Percentiles rank a stretch among this genome's conserved stretches.
phyloP scores from a whole-genome alignment of 306 rosid genomes.

The Mucuna pruriens region DNA sequence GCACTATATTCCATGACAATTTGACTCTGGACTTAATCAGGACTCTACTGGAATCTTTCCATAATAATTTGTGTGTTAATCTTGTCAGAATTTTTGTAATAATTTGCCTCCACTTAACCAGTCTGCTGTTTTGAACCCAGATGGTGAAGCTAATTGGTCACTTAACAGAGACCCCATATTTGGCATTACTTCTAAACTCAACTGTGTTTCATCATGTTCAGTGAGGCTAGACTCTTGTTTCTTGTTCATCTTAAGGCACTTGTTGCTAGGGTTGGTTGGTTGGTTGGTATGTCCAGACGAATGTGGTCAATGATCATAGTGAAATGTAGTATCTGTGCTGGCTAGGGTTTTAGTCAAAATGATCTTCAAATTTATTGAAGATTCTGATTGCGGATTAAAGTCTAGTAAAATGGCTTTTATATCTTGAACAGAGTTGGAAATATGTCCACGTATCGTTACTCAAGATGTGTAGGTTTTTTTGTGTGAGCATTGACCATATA shows the following conservation, averaged over 20 bases:
- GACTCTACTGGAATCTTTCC: conserved; percentile 34
- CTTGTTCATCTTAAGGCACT: conserved; percentile 12
- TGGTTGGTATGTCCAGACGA: not conserved
- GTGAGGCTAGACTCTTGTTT: conserved; percentile 29
- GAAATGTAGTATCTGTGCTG: conserved; percentile 34
- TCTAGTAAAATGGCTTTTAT: not conserved
- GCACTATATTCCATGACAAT: conserved; percentile 32
- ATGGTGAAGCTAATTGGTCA: conserved; percentile 30
- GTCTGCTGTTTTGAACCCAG: conserved; percentile 44
- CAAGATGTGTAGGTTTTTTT: not conserved
- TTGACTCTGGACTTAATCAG: conserved; percentile 59
- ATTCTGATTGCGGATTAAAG: not conserved
- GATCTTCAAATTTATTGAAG: conserved; percentile 6
- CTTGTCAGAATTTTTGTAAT: conserved; percentile 36
- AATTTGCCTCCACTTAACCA: conserved; percentile 40
- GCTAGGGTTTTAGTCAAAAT: conserved; percentile 18
- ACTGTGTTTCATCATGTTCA: conserved; percentile 19
- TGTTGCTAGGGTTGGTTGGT: conserved; percentile 30
- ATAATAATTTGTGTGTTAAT: conserved; percentile 43
- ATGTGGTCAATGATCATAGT: conserved; percentile 26
- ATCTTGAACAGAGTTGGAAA: conserved; percentile 7
- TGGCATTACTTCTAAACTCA: conserved; percentile 34
- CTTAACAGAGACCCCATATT: conserved; percentile 37
- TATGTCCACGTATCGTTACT: conserved; percentile 4
- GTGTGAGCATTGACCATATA: not conserved